Conservation (phyloP, 352 stramenopile genomes). For the Thalassiosira allenii region DNA sequence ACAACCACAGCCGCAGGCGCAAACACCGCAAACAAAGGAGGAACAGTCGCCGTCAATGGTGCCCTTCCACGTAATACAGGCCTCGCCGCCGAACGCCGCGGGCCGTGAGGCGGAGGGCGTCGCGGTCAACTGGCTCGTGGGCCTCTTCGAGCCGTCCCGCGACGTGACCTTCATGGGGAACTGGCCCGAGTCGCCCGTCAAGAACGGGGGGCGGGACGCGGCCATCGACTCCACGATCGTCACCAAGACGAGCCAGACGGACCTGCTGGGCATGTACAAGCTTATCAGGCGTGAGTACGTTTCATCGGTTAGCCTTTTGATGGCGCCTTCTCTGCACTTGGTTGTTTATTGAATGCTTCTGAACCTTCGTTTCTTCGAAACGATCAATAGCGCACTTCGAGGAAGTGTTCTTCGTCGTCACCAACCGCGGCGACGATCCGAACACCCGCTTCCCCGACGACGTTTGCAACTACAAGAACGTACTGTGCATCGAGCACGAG, state of each 20-base stretch:
- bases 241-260: conserved; percentile 52
- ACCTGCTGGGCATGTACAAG: conserved; percentile 55
- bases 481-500: conserved; percentile 52
- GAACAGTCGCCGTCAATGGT: not conserved
- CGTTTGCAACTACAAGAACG: conserved; percentile 55
- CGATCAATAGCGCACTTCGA: conserved; percentile 35
- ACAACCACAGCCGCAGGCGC: not conserved
- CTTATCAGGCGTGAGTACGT: conserved; percentile 30
- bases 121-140: conserved; percentile 57
- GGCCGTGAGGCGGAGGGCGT: conserved; percentile 13
- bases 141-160: conserved; percentile 53
- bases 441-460: conserved; percentile 2
- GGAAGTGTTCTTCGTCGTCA: conserved; percentile 60
- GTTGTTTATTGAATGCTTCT: no score
- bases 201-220: conserved; percentile 22
- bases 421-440: conserved; percentile 11
- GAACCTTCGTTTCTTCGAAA: no score
- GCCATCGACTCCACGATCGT: conserved; percentile 54
- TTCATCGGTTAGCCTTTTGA: no score
- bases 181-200: conserved; percentile 40
- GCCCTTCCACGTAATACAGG: conserved; percentile 64
- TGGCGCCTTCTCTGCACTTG: no score
- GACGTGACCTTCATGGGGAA: conserved; percentile 53
- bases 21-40: not conserved
- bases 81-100: no score